Base-by-base conservation (phyloP, 495 filamentous ascomycete genomes). In the Trypethelium eluteriae region DNA sequence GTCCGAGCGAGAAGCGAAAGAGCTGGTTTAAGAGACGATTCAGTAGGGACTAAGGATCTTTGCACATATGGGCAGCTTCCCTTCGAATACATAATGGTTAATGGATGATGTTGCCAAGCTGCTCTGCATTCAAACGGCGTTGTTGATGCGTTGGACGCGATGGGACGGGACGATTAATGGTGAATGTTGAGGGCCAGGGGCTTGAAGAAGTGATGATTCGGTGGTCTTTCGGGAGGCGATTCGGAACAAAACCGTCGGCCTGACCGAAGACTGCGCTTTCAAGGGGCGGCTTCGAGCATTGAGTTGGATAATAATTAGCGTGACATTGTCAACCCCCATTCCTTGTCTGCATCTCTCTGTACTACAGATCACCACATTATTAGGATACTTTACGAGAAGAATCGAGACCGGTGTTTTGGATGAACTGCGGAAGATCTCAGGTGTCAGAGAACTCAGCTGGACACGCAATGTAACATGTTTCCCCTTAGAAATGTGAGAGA, bases 1-100 rank as follows among this genome's bases (percentile, higher is more conserved):
- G 59, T 71, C 36, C 62, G 63, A 57, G 79, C 38, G 86, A 92
- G 67, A 96, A 96, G 80, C 81, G 88, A 66, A 92, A 90, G 81
- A 91, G 90, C 72, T 96, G 92, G 92, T 87, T 97, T 66, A 86
- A 89, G 74, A 85, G 84, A 63, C 81, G 88, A 18, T 94, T 96
- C 74, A 93, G 87, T 82, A 93, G 32, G 32, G 53, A 59, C 36
- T 59, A 59, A 59, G 32, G 53, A 59, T 35, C 6, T 59, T 59
- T 59, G 53, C 53, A 59, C 53, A 59, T 59, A 14, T 34, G 53
- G 25, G 36, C 5, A 6, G 53, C 18, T 36, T 59, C 25, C 18
- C 7, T 59, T 59, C 53, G 14, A 35, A 59, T 59, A 59, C 53
- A 59, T 59, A 59, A 59, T 59, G 53, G 36, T 32, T 59, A 59